Base-by-base conservation (phyloP, 441 rosid genomes). In the Populus trichocarpa region DNA sequence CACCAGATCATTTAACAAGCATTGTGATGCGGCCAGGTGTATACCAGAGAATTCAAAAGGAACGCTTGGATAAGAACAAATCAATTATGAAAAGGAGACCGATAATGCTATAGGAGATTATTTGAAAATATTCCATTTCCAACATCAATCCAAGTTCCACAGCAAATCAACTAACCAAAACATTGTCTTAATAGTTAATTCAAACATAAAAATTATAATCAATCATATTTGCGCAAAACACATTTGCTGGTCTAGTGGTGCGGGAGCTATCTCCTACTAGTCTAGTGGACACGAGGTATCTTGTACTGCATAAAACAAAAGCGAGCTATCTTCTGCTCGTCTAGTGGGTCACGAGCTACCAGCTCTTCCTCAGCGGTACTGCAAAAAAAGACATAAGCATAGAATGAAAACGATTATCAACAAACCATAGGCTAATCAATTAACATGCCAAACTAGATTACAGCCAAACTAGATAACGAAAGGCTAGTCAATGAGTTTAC, bases 361-460 rank as follows among this genome's bases (percentile, higher is more conserved):
- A 40, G 13, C 14, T 64, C 32, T 33, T 73, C 77, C 66, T 88
- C 66, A 90, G 78, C 93, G 91, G 85, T 87, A 88, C 91, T 88
- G 90, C 50, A 86, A 86, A 69, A 42, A 10, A n/a, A 32, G 73
- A 20, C n/a, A 30, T 32, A 64, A 2, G 20, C 20, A 23, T 6
- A 61, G n/a, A 57, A 57, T 20, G 20, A 76, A 67, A 65, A 33
- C 10, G 25, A 68, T 16, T 22, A 5, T 0, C 59, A 67, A 67
- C 16, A 23, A 22, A 35, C 30, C 6, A 28, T 26, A 42, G 5
- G 6, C 33, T 2, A 0, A 26, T n/a, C 71, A 50, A 3, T 40
- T 10, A 38, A 25, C 59, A 9, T 1, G 23, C n/a, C 22, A 8
- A 23, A 20, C 6, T 16, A 25, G 11, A 36, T 40, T 36, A 40